Conservation (phyloP, 2,329 filamentous ascomycete genomes). For the Lasiodiplodia citricola region DNA sequence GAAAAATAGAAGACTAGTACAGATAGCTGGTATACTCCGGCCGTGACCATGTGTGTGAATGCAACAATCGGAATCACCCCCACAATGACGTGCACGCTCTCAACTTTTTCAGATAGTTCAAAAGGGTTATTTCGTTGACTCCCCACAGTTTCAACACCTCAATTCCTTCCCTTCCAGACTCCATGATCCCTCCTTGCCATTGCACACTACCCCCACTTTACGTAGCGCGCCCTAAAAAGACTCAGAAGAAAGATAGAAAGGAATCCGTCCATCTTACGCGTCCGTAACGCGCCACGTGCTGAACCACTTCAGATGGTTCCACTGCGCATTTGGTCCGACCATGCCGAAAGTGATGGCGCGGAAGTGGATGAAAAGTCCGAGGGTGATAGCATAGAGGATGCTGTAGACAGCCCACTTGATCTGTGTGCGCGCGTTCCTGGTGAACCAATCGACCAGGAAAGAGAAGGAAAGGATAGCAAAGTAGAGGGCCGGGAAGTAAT, state of each 20-base stretch:
- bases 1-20: slow-evolving; percentile 11
- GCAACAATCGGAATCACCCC: background rate
- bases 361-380: slow-evolving; percentile 88
- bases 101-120: slow-evolving; percentile 1
- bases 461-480: slow-evolving; percentile 91
- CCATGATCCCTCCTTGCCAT: background rate
- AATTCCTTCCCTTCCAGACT: background rate
- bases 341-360: slow-evolving; percentile 96
- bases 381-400: slow-evolving; percentile 72
- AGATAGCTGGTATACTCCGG: slow-evolving; percentile 17
- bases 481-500: slow-evolving; percentile 98
- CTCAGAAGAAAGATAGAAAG: slow-evolving; percentile 6
- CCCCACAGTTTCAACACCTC: background rate
- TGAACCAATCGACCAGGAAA: slow-evolving; percentile 86
- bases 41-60: slow-evolving; percentile 10
- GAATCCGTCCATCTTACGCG: slow-evolving; percentile 15
- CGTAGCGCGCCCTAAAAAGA: background rate
- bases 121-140: background rate
- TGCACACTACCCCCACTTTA: background rate
- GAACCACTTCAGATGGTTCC: slow-evolving; percentile 94
- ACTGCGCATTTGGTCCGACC: slow-evolving; percentile 81
- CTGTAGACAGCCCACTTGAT: slow-evolving; percentile 74
- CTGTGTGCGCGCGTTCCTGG: slow-evolving; percentile 67
- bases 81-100: background rate
- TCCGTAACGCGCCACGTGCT: slow-evolving; percentile 84